Evolutionary conservation across 768 basidiomycete genomes (phyloP).

Genomic region (Naematelia encephala): DNA sequence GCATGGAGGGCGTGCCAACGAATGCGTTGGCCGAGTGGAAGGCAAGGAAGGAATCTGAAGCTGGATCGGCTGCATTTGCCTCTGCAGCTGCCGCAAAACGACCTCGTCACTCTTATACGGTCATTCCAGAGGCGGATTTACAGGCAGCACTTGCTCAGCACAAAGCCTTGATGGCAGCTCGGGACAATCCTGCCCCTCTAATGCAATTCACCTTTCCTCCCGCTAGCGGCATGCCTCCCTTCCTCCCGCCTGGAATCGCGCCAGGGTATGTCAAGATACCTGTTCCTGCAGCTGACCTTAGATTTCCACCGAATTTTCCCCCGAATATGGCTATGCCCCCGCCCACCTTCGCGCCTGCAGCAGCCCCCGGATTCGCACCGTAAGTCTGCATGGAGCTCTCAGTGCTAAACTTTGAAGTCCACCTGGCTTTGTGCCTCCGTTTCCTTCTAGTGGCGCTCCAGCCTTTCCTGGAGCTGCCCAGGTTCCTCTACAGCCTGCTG

Average conservation of each 20-base stretch:
- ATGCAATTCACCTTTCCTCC: conserved; percentile 36
- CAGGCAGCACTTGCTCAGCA: conserved; percentile 81
- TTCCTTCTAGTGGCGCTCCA: conserved; percentile 31
- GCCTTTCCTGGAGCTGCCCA: conserved; percentile 27
- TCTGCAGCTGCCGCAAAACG: conserved; percentile 60
- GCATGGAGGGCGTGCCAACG: conserved; percentile 96
- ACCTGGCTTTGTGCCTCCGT: conserved; percentile 45
- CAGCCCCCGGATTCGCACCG: conserved; percentile 46
- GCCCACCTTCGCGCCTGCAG: conserved; percentile 22
- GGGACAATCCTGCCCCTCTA: conserved; percentile 49
- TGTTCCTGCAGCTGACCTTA: conserved; percentile 42
- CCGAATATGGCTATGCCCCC: conserved; percentile 21
- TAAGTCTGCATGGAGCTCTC: conserved; percentile 45
- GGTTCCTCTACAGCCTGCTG: conserved; percentile 33
- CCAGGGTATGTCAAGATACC: conserved; percentile 49
- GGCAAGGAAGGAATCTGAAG: conserved; percentile 88
- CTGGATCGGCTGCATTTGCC: conserved; percentile 60
- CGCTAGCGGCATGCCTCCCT: background rate
- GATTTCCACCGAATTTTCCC: conserved; percentile 53
- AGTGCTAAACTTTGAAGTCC: conserved; percentile 14
- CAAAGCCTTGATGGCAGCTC: conserved; percentile 79
- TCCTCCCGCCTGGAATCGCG: conserved; percentile 19
- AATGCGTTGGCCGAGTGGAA: conserved; percentile 95
- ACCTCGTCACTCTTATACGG: conserved; percentile 64
- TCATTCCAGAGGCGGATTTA: conserved; percentile 77